Evolutionary conservation across 192 early-diverging fungal genomes (phyloP).

Genomic region (Spizellomyces punctatus): DNA sequence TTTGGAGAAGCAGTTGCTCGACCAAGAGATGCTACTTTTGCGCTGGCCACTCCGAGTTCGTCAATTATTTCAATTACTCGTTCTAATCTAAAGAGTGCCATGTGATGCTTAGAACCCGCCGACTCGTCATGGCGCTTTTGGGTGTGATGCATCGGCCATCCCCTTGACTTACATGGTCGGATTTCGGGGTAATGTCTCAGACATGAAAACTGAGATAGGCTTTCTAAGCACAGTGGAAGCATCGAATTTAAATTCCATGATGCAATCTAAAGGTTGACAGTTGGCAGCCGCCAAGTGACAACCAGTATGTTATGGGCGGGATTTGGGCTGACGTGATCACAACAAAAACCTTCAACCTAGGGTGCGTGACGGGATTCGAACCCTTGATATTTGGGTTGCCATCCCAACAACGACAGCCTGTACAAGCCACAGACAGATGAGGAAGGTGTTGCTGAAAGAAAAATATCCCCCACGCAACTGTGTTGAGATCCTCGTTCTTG

Average conservation of each 20-base stretch:
- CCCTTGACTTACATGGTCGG: slow-evolving; percentile 16
- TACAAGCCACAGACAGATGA: neutral
- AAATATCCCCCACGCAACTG: neutral
- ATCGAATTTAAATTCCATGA: slow-evolving; percentile 36
- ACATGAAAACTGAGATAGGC: slow-evolving; percentile 30
- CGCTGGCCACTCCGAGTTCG: slow-evolving; percentile 37
- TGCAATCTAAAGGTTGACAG: neutral
- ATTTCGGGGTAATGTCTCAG: slow-evolving; percentile 24
- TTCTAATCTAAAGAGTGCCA: slow-evolving; percentile 13
- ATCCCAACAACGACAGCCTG: neutral
- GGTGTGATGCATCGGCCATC: neutral
- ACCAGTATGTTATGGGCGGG: too few relatives aligned
- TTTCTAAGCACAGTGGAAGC: slow-evolving; percentile 27
- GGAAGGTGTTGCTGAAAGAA: slow-evolving; percentile 1
- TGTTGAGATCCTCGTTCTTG: neutral
- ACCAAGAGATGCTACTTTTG: slow-evolving; percentile 21
- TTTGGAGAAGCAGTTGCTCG: neutral
- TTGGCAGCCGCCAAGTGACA: too few relatives aligned
- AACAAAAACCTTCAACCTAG: too few relatives aligned
- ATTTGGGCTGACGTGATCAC: too few relatives aligned
- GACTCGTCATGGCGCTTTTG: neutral
- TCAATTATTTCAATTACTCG: slow-evolving; percentile 39
- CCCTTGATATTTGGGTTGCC: too few relatives aligned
- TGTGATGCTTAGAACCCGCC: too few relatives aligned
- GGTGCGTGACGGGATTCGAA: too few relatives aligned